Percentiles rank a stretch among this genome's conserved stretches.
These are phyloP conservation scores for Neopestalotiopsis sp. DNA, from an alignment of 2,329 filamentous ascomycete genomes.

Conservation along the genomic window DNA sequence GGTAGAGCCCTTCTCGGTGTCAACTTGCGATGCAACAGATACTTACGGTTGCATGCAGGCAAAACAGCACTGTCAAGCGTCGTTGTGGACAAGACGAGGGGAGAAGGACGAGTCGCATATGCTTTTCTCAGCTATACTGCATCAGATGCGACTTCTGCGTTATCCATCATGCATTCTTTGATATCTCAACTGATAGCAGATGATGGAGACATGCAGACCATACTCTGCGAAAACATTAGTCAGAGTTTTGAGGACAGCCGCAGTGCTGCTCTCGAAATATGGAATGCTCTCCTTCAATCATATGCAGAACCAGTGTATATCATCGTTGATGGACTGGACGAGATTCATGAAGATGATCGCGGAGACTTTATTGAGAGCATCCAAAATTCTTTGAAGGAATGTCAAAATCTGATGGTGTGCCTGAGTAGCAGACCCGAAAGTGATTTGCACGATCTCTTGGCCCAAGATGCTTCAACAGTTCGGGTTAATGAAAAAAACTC, in stretches of 20 bases:
- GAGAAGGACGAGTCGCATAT: conserved; percentile 21
- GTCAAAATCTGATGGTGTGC: conserved; percentile 24
- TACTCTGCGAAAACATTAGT: conserved; percentile 24
- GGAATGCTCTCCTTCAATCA: conserved; percentile 28
- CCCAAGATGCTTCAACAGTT: conserved; percentile 19
- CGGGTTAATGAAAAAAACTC: conserved; percentile 28
- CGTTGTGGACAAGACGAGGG: conserved; percentile 18
- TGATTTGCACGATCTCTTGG: conserved; percentile 26
- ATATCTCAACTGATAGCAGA: conserved; percentile 25
- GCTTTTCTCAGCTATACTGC: conserved; percentile 25
- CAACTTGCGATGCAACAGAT: too few relatives aligned
- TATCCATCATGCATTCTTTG: conserved; percentile 26
- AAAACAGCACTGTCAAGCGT: conserved; percentile 25
- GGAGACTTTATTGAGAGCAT: conserved; percentile 21
- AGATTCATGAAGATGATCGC: conserved; percentile 29
- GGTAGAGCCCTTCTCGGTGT: not conserved
- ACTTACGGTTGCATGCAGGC: conserved; percentile 18
- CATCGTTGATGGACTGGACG: conserved; percentile 36
- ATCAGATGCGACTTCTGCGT: conserved; percentile 16
- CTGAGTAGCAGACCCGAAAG: conserved; percentile 32
- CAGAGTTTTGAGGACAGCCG: conserved; percentile 24
- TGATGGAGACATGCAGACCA: conserved; percentile 26
- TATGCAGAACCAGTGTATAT: conserved; percentile 27
- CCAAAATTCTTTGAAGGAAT: conserved; percentile 19
- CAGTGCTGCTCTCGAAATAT: conserved; percentile 26